phyloP scores from a whole-genome alignment of 305 asterid species.

The Solanum hybrid region DNA sequence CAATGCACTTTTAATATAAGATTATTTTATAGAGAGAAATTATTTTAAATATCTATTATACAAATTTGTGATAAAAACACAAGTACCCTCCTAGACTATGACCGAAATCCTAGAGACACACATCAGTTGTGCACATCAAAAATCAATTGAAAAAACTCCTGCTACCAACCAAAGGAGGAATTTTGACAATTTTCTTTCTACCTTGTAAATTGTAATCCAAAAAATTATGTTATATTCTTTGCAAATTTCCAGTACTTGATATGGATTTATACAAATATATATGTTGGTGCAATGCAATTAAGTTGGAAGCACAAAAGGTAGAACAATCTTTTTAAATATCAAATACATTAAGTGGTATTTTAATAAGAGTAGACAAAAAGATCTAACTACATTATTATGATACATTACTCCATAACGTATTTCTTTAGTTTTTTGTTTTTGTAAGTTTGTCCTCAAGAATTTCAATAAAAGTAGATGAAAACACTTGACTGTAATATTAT shows the following conservation, averaged over 20 bases:
- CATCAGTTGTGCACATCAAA: background rate
- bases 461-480: no score
- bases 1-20: background rate
- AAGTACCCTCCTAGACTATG: background rate
- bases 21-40: background rate
- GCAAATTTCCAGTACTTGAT: background rate
- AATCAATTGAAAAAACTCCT: background rate
- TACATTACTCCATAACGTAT: background rate
- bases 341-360: background rate
- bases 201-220: background rate
- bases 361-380: background rate
- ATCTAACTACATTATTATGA: background rate
- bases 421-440: background rate
- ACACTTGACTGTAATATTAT: no score
- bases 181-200: background rate
- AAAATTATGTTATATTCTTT: background rate
- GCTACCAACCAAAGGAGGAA: background rate
- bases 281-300: background rate
- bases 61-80: background rate
- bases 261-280: background rate
- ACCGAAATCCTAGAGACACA: background rate
- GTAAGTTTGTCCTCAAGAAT: no score
- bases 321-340: background rate
- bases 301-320: background rate
- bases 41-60: no score